Percentiles rank a stretch among this genome's conserved stretches.
Conservation (phyloP, 345 rosid species). For the Hevea brasiliensis region DNA sequence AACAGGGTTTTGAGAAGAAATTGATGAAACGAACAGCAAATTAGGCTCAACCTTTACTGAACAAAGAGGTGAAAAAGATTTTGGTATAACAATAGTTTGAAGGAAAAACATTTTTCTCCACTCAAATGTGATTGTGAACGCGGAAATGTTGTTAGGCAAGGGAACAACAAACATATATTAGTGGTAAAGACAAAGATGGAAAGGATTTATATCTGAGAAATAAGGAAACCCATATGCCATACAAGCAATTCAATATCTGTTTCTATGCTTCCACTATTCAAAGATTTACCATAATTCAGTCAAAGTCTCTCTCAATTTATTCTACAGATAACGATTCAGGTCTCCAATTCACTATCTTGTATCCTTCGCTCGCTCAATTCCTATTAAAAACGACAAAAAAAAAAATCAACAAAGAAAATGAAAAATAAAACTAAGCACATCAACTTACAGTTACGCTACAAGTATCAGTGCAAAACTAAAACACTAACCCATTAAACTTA, state of each 20-base stretch:
- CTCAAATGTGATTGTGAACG: background rate
- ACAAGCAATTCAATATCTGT: background rate
- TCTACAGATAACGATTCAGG: background rate
- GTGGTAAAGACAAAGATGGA: background rate
- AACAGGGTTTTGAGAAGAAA: slow-evolving; percentile 2
- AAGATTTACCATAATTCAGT: background rate
- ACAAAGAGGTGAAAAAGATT: slow-evolving; percentile 22
- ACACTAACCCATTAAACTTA: background rate
- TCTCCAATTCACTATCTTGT: background rate
- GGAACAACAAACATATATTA: background rate
- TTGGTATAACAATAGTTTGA: slow-evolving; percentile 30
- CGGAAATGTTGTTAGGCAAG: background rate
- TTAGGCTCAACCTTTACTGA: slow-evolving; percentile 6
- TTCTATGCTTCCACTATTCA: background rate
- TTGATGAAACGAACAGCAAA: slow-evolving; percentile 1
- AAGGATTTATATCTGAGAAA: background rate
- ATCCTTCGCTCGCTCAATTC: background rate
- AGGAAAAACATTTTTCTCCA: slow-evolving; percentile 34
- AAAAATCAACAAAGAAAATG: background rate
- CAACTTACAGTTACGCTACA: background rate
- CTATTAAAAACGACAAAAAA: background rate
- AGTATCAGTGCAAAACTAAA: background rate
- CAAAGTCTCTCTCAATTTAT: background rate
- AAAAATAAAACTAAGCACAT: background rate
- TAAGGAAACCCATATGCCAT: background rate